A percentile compares a stretch with the other conserved stretches of the same genome.
Conservation (phyloP, 495 filamentous ascomycete species). For the Penicillium simplicissimum region DNA sequence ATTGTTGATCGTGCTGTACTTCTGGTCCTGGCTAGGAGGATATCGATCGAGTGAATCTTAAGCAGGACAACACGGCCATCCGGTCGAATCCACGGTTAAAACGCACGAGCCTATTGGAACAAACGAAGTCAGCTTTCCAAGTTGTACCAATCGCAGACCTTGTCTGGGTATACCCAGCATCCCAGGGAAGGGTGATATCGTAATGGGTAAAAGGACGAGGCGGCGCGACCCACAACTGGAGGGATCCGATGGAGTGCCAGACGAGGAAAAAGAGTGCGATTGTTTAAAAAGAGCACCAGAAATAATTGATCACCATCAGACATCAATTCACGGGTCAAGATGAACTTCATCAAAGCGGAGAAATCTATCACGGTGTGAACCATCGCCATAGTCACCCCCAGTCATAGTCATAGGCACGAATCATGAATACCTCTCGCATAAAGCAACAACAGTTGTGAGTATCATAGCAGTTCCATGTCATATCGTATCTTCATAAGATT, state of each 20-base stretch:
- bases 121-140: not conserved
- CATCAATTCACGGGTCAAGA: not conserved
- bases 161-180: not conserved
- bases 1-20: not conserved
- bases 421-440: not conserved
- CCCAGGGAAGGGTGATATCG: not conserved
- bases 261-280: not conserved
- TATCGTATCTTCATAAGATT: constrained; percentile 22
- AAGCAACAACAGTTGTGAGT: not conserved
- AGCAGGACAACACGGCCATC: not conserved
- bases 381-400: no score
- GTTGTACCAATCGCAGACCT: not conserved
- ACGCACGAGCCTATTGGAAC: not conserved
- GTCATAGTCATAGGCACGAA: not conserved
- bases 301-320: not conserved
- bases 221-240: not conserved
- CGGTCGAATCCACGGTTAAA: not conserved
- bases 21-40: not conserved
- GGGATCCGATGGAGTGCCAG: not conserved
- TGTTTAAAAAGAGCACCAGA: no score
- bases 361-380: not conserved
- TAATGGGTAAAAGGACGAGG: not conserved
- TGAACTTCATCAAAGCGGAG: not conserved
- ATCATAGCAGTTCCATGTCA: not conserved
- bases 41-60: not conserved